phyloP scores from a whole-genome alignment of 768 basidiomycete genomes.

The Boletus bicolor region DNA sequence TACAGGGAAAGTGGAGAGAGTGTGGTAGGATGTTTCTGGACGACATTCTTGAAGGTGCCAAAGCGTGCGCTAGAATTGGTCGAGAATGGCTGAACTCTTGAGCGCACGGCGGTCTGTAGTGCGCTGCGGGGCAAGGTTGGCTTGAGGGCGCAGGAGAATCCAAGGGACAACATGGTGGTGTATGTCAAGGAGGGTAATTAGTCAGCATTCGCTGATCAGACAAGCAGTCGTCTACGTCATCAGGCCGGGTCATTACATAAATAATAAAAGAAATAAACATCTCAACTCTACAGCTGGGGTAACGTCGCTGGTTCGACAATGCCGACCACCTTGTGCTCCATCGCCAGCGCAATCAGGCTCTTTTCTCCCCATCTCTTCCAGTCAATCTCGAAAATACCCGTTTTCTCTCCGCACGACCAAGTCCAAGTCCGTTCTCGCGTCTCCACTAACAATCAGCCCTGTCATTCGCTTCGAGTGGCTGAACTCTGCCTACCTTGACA shows the following conservation, averaged over 20 bases:
- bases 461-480: neutral
- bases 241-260: neutral
- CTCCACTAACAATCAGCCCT: constrained; percentile 32
- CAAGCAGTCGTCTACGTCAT: constrained; percentile 14
- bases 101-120: constrained; percentile 21
- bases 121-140: constrained; percentile 19
- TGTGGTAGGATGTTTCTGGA: constrained; percentile 28
- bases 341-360: constrained; percentile 65
- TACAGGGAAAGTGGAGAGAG: constrained; percentile 25
- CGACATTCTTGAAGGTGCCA: constrained; percentile 20
- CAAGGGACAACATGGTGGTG: constrained; percentile 18
- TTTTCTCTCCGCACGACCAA: constrained; percentile 61
- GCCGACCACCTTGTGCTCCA: constrained; percentile 66
- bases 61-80: constrained; percentile 19
- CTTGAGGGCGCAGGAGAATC: neutral
- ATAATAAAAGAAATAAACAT: constrained; percentile 1
- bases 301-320: constrained; percentile 57
- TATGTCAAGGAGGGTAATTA: constrained; percentile 1
- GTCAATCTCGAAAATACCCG: constrained; percentile 72
- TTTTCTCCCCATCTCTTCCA: constrained; percentile 58
- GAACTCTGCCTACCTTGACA: constrained; percentile 53
- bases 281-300: constrained; percentile 7
- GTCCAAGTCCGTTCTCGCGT: constrained; percentile 52
- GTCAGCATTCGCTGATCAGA: constrained; percentile 11
- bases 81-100: constrained; percentile 19